Conservation (phyloP, 345 rosid genomes). For the Hibiscus mutabilis region DNA sequence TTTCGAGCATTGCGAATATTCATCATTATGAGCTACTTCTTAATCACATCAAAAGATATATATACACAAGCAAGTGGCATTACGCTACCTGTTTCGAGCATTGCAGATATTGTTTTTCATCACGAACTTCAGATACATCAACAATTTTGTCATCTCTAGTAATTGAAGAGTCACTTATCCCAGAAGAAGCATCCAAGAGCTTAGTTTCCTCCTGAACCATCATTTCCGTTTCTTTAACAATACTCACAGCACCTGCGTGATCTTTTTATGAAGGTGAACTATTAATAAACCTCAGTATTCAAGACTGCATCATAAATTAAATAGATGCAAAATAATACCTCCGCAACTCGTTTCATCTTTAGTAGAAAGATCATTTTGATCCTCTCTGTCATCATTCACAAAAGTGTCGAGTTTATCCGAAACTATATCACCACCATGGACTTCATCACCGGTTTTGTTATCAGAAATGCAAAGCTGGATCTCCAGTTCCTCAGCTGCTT, state of each 20-base stretch:
- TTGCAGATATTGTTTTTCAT: not conserved
- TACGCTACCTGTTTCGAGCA: not conserved
- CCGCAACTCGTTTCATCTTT: conserved; percentile 24
- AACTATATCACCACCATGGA: conserved; percentile 18
- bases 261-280: not conserved
- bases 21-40: not conserved
- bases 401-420: conserved; percentile 19
- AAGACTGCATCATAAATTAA: conserved; percentile 10
- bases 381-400: conserved; percentile 19
- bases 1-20: not conserved
- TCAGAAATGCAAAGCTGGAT: conserved; percentile 27
- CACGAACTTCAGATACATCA: not conserved
- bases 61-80: not conserved
- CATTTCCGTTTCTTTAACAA: not conserved
- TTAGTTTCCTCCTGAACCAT: not conserved
- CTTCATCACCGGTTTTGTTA: conserved; percentile 17
- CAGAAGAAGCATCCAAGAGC: not conserved
- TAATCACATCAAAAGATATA: not conserved
- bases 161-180: not conserved
- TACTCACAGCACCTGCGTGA: not conserved
- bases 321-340: conserved; percentile 38
- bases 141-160: not conserved
- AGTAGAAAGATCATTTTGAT: conserved; percentile 17
- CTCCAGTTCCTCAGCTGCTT: conserved; percentile 16
- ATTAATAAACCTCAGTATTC: not conserved